A percentile compares a stretch with the other conserved stretches of the same genome.
Evolutionary conservation across 192 early-diverging fungal species (phyloP).

Genomic region (Gaertneriomyces sp.): DNA sequence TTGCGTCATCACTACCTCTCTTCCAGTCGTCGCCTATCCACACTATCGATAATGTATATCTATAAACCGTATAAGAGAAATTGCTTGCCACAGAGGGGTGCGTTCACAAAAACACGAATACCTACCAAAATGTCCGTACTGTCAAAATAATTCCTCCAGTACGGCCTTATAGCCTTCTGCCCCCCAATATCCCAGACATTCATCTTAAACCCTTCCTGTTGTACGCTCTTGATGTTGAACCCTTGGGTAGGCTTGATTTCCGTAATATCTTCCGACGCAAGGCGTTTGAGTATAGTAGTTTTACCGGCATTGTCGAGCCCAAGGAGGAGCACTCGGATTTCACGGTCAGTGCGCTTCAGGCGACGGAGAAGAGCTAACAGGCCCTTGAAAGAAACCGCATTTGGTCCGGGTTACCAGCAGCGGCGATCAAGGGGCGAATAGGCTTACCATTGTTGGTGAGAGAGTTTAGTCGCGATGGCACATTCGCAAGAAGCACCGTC

Average conservation of each 20-base stretch:
- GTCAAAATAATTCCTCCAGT: conserved; percentile 66
- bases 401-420: too few species aligned
- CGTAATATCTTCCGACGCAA: conserved; percentile 53
- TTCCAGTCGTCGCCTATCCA: conserved; percentile 77
- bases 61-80: conserved; percentile 2
- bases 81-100: background rate
- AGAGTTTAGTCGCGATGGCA: too few species aligned
- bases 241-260: conserved; percentile 64
- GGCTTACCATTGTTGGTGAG: too few species aligned
- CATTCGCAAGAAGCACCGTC: too few species aligned
- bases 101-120: background rate
- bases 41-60: conserved; percentile 95
- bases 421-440: too few species aligned
- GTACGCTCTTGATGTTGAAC: conserved; percentile 59
- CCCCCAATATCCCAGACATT: conserved; percentile 66
- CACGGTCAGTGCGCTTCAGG: conserved; percentile 41
- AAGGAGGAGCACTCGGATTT: conserved; percentile 55
- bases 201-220: conserved; percentile 56
- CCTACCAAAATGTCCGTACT: conserved; percentile 52
- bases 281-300: conserved; percentile 51
- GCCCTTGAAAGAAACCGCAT: conserved; percentile 22
- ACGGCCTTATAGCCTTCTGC: conserved; percentile 53
- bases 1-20: conserved; percentile 51
- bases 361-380: conserved; percentile 50
- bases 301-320: conserved; percentile 64